These are phyloP conservation scores for Alloteropsis angusta DNA, from an alignment of 202 grass and related monocot genomes.

Conservation along the genomic window DNA sequence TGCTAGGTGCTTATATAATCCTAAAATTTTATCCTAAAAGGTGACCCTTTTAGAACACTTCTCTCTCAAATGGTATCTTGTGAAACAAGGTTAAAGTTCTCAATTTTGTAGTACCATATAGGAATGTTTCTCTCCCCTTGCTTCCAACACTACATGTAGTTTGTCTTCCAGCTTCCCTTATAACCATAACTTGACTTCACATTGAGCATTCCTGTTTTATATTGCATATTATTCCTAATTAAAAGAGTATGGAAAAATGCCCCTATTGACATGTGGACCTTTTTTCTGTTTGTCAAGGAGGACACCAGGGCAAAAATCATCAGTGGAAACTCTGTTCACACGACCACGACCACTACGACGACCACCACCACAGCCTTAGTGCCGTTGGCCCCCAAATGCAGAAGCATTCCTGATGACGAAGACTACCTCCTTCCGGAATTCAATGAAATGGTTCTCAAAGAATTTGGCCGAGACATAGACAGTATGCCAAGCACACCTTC, in stretches of 20 bases:
- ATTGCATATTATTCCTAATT: background rate
- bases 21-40: background rate
- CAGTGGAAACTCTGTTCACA: conserved; percentile 51
- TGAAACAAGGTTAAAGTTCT: background rate
- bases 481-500: conserved; percentile 19
- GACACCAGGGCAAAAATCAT: conserved; percentile 44
- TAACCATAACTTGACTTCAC: background rate
- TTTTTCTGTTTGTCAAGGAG: conserved; percentile 34
- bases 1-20: background rate
- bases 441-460: conserved; percentile 56
- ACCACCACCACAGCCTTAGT: conserved; percentile 35
- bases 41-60: background rate
- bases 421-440: conserved; percentile 77
- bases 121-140: background rate
- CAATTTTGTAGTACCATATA: background rate
- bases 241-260: background rate
- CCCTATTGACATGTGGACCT: background rate
- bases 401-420: conserved; percentile 50
- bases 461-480: conserved; percentile 32
- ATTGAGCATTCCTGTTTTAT: background rate
- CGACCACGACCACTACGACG: conserved; percentile 41
- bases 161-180: background rate
- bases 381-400: conserved; percentile 41
- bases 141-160: background rate
- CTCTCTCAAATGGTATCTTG: background rate